phyloP scores from a whole-genome alignment of 768 basidiomycete genomes.

The Punctularia strigosozonata region DNA sequence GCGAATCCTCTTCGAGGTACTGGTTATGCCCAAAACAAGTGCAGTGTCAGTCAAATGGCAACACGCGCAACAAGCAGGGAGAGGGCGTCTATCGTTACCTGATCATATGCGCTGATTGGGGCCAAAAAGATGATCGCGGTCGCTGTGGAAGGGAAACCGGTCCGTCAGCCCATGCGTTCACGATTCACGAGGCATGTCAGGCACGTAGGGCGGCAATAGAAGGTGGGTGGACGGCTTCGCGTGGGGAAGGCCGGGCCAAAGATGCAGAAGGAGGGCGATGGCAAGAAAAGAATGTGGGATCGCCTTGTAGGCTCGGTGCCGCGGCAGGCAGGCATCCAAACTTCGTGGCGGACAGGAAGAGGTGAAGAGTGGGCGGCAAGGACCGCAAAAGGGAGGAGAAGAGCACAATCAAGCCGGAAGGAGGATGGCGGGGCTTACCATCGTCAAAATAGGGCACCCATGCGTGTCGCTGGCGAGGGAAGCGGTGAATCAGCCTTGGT shows the following conservation, averaged over 20 bases:
- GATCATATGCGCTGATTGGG: constrained; percentile 71
- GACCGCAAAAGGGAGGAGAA: neutral
- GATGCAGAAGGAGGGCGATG: too few relatives aligned
- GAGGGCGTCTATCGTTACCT: constrained; percentile 26
- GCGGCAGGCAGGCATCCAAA: neutral
- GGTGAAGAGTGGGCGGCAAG: too few relatives aligned
- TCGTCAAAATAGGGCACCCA: constrained; percentile 62
- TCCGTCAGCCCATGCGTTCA: too few relatives aligned
- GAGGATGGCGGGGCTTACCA: neutral
- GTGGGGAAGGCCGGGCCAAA: too few relatives aligned
- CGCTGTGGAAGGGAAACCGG: constrained; percentile 18
- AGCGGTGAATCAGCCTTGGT: neutral
- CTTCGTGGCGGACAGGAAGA: neutral
- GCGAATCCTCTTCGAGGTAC: constrained; percentile 82
- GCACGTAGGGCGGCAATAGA: too few relatives aligned
- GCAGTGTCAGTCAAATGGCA: constrained; percentile 3
- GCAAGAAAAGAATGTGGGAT: too few relatives aligned
- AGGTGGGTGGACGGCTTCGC: too few relatives aligned
- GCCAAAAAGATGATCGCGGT: constrained; percentile 76
- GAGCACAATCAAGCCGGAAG: neutral
- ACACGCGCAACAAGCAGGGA: neutral
- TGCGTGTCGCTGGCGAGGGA: constrained; percentile 45
- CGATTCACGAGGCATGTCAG: too few relatives aligned
- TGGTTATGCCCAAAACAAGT: constrained; percentile 20
- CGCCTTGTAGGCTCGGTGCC: too few relatives aligned